These are phyloP conservation scores for Phytopythium delawarense DNA, from an alignment of 352 stramenopile genomes.

Conservation along the genomic window DNA sequence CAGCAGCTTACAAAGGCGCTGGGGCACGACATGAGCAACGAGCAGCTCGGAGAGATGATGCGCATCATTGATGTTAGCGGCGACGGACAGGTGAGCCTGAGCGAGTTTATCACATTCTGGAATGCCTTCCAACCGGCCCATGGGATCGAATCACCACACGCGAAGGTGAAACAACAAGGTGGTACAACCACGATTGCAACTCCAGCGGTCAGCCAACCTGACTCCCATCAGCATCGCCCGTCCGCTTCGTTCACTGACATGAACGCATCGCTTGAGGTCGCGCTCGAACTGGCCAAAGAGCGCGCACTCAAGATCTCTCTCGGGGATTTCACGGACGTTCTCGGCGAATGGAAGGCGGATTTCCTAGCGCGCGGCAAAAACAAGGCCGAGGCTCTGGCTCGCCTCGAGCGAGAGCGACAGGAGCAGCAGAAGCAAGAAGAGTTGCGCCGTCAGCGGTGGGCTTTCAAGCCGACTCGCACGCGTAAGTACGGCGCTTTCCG, in stretches of 20 bases:
- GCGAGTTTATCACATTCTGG: constrained; percentile 72
- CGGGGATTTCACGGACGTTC: constrained; percentile 31
- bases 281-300: constrained; percentile 49
- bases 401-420: constrained; percentile 1
- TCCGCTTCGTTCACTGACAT: constrained; percentile 13
- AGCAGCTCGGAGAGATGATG: constrained; percentile 52
- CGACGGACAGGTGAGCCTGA: constrained; percentile 47
- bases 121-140: constrained; percentile 37
- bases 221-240: background rate
- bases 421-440: constrained; percentile 4
- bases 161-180: background rate
- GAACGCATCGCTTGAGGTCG: constrained; percentile 33
- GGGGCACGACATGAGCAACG: constrained; percentile 37
- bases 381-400: constrained; percentile 5
- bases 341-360: constrained; percentile 60
- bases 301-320: constrained; percentile 41
- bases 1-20: constrained; percentile 38
- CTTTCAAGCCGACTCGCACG: constrained; percentile 38
- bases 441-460: constrained; percentile 7
- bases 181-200: background rate
- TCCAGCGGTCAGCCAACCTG: background rate
- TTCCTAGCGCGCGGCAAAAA: constrained; percentile 29
- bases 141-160: background rate
- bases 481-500: constrained; percentile 36
- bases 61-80: constrained; percentile 56